phyloP scores from a whole-genome alignment of 177 flowering plant species.

The Telopea speciosissima region DNA sequence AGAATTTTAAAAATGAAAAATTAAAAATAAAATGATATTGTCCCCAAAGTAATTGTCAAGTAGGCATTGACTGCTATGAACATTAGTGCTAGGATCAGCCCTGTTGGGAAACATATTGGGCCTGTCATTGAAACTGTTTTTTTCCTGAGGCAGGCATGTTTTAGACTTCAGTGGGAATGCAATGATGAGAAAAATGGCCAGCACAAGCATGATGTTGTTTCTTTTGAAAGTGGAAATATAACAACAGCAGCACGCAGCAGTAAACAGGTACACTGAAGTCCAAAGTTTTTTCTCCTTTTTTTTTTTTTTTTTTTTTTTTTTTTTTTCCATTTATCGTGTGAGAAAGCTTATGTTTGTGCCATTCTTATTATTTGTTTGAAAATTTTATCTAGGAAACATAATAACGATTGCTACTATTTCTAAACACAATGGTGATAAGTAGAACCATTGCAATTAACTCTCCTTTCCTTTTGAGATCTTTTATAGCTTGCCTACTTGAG shows the following conservation, averaged over 20 bases:
- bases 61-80: background rate
- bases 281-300: background rate
- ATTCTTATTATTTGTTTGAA: background rate
- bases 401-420: background rate
- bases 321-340: constrained; percentile 1
- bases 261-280: constrained; percentile 78
- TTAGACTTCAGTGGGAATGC: constrained; percentile 88
- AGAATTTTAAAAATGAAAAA: no score
- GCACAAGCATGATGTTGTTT: constrained; percentile 92
- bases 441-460: background rate
- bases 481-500: constrained; percentile 12
- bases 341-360: background rate
- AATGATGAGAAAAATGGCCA: constrained; percentile 76
- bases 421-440: background rate
- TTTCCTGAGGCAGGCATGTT: constrained; percentile 63
- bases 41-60: background rate
- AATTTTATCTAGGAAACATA: background rate
- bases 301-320: no score
- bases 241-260: constrained; percentile 94
- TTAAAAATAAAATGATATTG: no score
- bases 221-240: constrained; percentile 94
- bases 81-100: background rate
- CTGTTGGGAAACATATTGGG: background rate
- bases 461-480: background rate
- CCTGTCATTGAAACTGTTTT: background rate